phyloP scores from a whole-genome alignment of 805 yeast species.

The Candida chilensis region DNA sequence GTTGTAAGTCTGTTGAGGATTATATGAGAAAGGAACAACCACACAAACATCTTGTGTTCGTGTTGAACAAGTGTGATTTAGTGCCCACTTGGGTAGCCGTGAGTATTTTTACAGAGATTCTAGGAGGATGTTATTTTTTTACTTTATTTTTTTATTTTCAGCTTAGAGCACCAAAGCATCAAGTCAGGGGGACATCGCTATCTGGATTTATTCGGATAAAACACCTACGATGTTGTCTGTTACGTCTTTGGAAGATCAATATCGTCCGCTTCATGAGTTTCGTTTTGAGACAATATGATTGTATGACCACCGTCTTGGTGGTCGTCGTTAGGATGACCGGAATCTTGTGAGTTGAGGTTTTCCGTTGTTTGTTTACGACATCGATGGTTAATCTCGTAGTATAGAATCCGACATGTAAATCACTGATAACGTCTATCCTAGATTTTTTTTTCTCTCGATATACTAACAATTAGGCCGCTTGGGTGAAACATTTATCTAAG shows the following conservation, averaged over 20 bases:
- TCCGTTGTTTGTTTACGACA: conserved; percentile 13
- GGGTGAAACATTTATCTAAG: conserved; percentile 93
- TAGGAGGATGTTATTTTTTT: conserved; percentile 4
- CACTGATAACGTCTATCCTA: conserved; percentile 1
- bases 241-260: conserved; percentile 93
- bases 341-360: conserved; percentile 80
- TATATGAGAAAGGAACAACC: conserved; percentile 91
- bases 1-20: conserved; percentile 89
- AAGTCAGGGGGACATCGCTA: neutral
- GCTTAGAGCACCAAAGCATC: neutral
- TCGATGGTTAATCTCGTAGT: conserved; percentile 64
- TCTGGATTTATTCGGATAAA: neutral
- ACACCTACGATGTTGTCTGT: conserved; percentile 55
- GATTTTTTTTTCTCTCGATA: conserved; percentile 1
- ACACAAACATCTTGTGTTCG: conserved; percentile 91
- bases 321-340: conserved; percentile 27
- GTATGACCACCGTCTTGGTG: conserved; percentile 36
- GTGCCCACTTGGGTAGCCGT: conserved; percentile 99
- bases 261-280: conserved; percentile 41
- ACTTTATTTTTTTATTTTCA: conserved; percentile 4
- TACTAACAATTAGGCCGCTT: conserved; percentile 68
- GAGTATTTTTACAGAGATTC: conserved; percentile 37
- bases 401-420: conserved; percentile 65
- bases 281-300: conserved; percentile 37
- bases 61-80: conserved; percentile 93